These are phyloP conservation scores for Panicum virgatum DNA, from an alignment of 202 grass and related monocot species.

Conservation along the genomic window DNA sequence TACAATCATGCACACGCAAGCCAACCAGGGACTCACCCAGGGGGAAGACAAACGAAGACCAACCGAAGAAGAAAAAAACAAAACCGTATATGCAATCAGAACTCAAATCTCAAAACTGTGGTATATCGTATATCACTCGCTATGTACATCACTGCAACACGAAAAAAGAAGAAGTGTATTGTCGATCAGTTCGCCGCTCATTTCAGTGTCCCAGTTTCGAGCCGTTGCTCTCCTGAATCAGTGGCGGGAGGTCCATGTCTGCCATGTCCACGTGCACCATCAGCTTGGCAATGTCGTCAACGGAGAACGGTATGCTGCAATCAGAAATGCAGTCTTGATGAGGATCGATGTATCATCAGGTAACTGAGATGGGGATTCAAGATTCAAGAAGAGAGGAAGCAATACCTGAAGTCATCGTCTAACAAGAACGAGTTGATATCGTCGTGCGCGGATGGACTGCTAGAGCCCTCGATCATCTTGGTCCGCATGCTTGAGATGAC, in stretches of 20 bases:
- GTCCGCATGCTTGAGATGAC: slow-evolving; percentile 50
- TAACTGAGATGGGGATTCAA: neutral
- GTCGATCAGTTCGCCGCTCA: neutral
- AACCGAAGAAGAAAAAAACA: neutral
- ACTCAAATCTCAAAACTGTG: slow-evolving; percentile 47
- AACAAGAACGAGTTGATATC: slow-evolving; percentile 74
- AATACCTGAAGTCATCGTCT: slow-evolving; percentile 68
- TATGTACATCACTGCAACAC: slow-evolving; percentile 40
- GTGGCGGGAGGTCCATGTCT: slow-evolving; percentile 50
- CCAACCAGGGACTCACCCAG: slow-evolving; percentile 26
- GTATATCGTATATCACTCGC: slow-evolving; percentile 8
- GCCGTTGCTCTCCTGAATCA: slow-evolving; percentile 49
- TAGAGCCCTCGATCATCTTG: slow-evolving; percentile 50
- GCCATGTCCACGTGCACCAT: slow-evolving; percentile 42
- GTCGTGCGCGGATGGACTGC: slow-evolving; percentile 40
- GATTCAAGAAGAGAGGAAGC: neutral
- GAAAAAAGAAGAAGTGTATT: neutral
- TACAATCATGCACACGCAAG: slow-evolving; percentile 40
- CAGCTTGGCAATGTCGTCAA: slow-evolving; percentile 61
- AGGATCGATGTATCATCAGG: neutral
- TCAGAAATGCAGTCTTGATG: neutral
- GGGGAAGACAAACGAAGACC: neutral
- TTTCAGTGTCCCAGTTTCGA: slow-evolving; percentile 26
- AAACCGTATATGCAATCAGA: neutral
- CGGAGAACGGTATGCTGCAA: slow-evolving; percentile 64